Percentiles rank a stretch among this genome's conserved stretches.
Conservation (phyloP, 495 filamentous ascomycete species). For the Penicillium ochrochloron region DNA sequence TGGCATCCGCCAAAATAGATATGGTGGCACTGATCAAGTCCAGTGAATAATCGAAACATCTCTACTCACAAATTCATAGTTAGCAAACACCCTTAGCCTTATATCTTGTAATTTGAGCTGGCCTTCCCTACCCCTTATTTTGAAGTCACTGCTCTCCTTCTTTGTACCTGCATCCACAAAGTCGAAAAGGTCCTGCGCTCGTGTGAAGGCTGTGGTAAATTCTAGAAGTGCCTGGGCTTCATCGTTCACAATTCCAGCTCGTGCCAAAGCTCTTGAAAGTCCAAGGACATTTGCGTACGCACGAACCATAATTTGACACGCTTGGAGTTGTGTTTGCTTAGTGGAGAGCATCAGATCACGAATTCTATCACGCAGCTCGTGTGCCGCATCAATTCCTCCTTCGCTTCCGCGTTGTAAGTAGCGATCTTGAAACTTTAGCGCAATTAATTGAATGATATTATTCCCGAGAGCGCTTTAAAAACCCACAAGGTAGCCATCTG, state of each 20-base stretch:
- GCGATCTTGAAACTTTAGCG: slow-evolving; percentile 57
- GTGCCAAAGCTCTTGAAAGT: slow-evolving; percentile 54
- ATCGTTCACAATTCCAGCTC: slow-evolving; percentile 49
- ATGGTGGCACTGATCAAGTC: slow-evolving; percentile 67
- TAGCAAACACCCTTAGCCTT: slow-evolving; percentile 12
- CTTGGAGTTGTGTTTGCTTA: slow-evolving; percentile 50
- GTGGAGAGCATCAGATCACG: slow-evolving; percentile 47
- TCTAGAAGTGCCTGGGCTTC: slow-evolving; percentile 57
- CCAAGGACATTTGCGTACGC: slow-evolving; percentile 63
- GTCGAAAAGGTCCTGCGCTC: slow-evolving; percentile 61
- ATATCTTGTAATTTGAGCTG: neutral
- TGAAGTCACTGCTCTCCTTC: slow-evolving; percentile 63
- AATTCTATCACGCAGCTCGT: slow-evolving; percentile 55
- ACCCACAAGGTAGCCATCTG: neutral
- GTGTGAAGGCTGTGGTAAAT: slow-evolving; percentile 61
- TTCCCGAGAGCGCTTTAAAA: neutral
- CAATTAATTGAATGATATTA: neutral
- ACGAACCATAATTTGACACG: slow-evolving; percentile 63
- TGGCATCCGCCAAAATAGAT: slow-evolving; percentile 69
- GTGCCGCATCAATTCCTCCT: slow-evolving; percentile 61
- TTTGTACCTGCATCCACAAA: slow-evolving; percentile 65
- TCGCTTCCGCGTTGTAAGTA: slow-evolving; percentile 55
- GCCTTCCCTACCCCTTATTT: slow-evolving; percentile 51
- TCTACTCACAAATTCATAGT: slow-evolving; percentile 34
- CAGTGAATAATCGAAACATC: slow-evolving; percentile 59